Conservation (phyloP, 164 flowering plant genomes). For the Litsea cubeba region DNA sequence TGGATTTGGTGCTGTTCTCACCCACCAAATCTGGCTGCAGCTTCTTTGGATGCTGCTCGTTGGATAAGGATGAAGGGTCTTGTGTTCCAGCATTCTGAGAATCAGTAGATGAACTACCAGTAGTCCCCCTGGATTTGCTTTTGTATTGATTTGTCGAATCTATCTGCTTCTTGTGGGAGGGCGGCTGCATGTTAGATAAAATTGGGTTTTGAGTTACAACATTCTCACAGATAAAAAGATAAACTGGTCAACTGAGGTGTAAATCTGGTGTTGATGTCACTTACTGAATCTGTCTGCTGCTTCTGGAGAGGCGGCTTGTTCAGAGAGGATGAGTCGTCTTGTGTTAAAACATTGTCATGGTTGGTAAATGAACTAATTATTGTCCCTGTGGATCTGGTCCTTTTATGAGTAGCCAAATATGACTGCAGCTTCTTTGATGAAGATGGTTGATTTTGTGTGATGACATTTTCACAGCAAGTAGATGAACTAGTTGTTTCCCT, state of each 20-base stretch:
- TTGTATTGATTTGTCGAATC: neutral
- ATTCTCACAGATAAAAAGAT: neutral
- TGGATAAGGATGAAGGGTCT: neutral
- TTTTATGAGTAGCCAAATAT: slow-evolving; percentile 24
- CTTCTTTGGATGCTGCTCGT: neutral
- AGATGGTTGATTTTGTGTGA: slow-evolving; percentile 25
- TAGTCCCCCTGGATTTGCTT: neutral
- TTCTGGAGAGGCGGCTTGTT: slow-evolving; percentile 3
- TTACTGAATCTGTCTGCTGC: neutral
- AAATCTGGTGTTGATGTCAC: neutral
- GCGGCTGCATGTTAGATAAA: slow-evolving; percentile 1
- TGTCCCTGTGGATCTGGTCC: neutral
- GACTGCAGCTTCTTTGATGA: slow-evolving; percentile 19
- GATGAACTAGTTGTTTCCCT: slow-evolving; percentile 4
- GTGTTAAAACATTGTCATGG: neutral
- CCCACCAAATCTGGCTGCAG: neutral
- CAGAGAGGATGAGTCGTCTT: neutral
- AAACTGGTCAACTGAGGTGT: neutral
- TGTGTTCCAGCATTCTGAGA: neutral
- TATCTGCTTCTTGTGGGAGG: neutral
- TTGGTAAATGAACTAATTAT: neutral
- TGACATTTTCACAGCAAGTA: slow-evolving; percentile 19
- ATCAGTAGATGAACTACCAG: neutral
- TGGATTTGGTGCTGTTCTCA: slow-evolving; percentile 1
- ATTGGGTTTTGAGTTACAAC: neutral